A percentile compares a stretch with the other conserved stretches of the same genome.
These are phyloP conservation scores for Nymphaea colorata DNA, from an alignment of 164 flowering plant species.

Conservation along the genomic window DNA sequence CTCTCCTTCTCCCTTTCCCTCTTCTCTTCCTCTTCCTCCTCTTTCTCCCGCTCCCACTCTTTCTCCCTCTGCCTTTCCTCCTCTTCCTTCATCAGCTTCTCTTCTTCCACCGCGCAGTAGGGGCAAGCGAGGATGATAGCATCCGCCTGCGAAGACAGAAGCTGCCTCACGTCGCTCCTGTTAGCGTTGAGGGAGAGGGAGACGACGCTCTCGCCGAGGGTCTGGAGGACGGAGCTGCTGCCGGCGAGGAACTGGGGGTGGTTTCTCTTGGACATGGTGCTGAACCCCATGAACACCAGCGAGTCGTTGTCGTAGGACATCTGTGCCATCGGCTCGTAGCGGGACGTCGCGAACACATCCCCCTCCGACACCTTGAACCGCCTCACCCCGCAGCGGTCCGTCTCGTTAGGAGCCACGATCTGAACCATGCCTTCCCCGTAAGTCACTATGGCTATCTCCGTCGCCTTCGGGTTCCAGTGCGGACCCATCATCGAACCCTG, in stretches of 20 bases:
- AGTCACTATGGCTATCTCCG: constrained; percentile 51
- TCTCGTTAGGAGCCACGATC: constrained; percentile 28
- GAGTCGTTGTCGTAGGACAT: constrained; percentile 65
- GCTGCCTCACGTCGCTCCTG: constrained; percentile 22
- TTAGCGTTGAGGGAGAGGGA: constrained; percentile 42
- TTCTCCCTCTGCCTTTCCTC: constrained; percentile 17
- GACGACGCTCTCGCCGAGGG: constrained; percentile 30
- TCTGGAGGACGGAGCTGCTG: constrained; percentile 41
- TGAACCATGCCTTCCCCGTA: constrained; percentile 68
- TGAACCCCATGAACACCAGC: constrained; percentile 76
- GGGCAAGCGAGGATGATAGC: constrained; percentile 50
- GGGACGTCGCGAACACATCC: constrained; percentile 58
- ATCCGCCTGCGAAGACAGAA: constrained; percentile 33
- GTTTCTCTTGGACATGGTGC: constrained; percentile 41
- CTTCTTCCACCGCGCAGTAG: constrained; percentile 85
- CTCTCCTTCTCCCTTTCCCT: constrained; percentile 4
- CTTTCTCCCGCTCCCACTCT: constrained; percentile 6
- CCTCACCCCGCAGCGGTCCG: constrained; percentile 27
- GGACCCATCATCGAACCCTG: constrained; percentile 95
- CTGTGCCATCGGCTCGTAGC: constrained; percentile 80
- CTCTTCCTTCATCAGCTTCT: constrained; percentile 37
- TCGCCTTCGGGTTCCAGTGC: constrained; percentile 87
- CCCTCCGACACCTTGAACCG: constrained; percentile 64
- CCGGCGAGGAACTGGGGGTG: constrained; percentile 77
- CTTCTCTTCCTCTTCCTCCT: constrained; percentile 7